Evolutionary conservation across 495 filamentous ascomycete genomes (phyloP).

Genomic region (Bacidia gigantensis): DNA sequence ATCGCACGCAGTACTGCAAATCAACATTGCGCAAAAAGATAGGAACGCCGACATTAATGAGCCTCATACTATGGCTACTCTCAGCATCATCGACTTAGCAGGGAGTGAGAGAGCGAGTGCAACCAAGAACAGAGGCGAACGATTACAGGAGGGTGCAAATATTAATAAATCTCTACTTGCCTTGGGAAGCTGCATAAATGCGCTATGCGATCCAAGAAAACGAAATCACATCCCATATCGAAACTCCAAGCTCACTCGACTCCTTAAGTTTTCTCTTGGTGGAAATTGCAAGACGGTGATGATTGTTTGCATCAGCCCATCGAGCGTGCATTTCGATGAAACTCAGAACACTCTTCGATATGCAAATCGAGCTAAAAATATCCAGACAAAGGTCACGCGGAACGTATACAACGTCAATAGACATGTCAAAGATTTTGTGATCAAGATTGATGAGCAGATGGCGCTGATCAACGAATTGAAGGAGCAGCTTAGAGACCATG

Average conservation of each 20-base stretch:
- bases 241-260: slow-evolving; percentile 90
- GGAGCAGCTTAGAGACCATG: slow-evolving; percentile 80
- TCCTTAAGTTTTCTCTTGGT: slow-evolving; percentile 93
- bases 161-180: slow-evolving; percentile 98
- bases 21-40: slow-evolving; percentile 89
- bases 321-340: slow-evolving; percentile 94
- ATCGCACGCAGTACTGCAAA: slow-evolving; percentile 96
- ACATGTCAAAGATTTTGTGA: slow-evolving; percentile 94
- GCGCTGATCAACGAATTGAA: slow-evolving; percentile 86
- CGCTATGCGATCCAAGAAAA: slow-evolving; percentile 86
- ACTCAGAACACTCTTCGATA: slow-evolving; percentile 98
- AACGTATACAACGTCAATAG: slow-evolving; percentile 99
- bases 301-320: slow-evolving; percentile 98
- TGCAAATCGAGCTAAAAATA: slow-evolving; percentile 97
- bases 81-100: slow-evolving; percentile 96
- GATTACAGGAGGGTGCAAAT: slow-evolving; percentile 87
- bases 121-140: slow-evolving; percentile 90
- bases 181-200: slow-evolving; percentile 96
- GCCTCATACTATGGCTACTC: slow-evolving; percentile 91
- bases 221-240: slow-evolving; percentile 92
- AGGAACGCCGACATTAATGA: slow-evolving; percentile 87
- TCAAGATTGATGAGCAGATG: slow-evolving; percentile 96
- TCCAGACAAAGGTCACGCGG: slow-evolving; percentile 95
- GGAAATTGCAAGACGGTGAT: slow-evolving; percentile 99
- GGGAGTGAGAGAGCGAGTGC: slow-evolving; percentile 93